Evolutionary conservation across 179 eudicot species (phyloP).

Genomic region (Pouteria campechiana): DNA sequence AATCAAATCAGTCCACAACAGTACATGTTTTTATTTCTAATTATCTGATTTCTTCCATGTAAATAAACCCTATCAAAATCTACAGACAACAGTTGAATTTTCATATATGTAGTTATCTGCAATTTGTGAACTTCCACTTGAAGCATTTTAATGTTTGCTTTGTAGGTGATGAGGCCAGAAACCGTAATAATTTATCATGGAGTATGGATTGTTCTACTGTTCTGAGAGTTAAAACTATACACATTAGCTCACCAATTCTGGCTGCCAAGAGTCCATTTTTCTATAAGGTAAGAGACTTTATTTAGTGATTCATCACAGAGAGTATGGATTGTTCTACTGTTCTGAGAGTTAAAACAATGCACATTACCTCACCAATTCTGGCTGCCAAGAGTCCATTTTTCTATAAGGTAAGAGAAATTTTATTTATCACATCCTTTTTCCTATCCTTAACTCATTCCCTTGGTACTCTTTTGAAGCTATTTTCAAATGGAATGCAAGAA

Average conservation of each 20-base stretch:
- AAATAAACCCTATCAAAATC: no score
- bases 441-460: background rate
- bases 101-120: no score
- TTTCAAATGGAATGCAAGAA: constrained; percentile 72
- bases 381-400: constrained; percentile 81
- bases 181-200: constrained; percentile 7
- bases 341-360: constrained; percentile 35
- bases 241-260: constrained; percentile 73
- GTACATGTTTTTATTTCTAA: no score
- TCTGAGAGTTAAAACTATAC: constrained; percentile 39
- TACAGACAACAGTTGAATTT: no score
- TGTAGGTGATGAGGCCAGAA: constrained; percentile 33
- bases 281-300: constrained; percentile 39
- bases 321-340: background rate
- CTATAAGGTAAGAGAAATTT: constrained; percentile 37
- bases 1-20: no score
- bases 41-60: no score
- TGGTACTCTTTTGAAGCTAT: constrained; percentile 30
- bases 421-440: background rate
- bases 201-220: constrained; percentile 25
- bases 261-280: constrained; percentile 81
- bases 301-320: no score
- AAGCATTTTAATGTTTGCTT: background rate
- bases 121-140: background rate
- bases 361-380: constrained; percentile 72